phyloP scores from a whole-genome alignment of 202 grass and related monocot species.

The Setaria italica region DNA sequence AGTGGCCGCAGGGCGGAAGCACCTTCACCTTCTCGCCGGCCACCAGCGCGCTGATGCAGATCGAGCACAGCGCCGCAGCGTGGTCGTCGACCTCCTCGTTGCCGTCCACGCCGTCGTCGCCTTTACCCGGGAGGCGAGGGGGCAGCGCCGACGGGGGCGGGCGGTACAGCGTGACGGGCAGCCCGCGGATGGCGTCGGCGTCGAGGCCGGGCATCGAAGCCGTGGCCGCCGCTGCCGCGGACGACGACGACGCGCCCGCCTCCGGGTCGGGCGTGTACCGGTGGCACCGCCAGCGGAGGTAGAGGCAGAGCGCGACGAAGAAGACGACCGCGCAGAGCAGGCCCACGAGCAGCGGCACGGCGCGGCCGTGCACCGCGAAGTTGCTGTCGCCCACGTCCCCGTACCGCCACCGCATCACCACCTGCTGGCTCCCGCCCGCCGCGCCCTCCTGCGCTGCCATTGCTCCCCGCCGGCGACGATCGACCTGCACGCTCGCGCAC shows the following conservation, averaged over 20 bases:
- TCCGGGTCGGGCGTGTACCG: constrained; percentile 23
- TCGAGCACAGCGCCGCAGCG: constrained; percentile 61
- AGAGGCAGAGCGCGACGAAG: constrained; percentile 66
- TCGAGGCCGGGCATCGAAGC: constrained; percentile 50
- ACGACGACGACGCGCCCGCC: neutral
- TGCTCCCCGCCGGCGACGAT: neutral
- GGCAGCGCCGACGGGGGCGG: neutral
- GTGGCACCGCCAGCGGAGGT: constrained; percentile 64
- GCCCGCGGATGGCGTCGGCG: constrained; percentile 48
- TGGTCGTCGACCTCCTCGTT: constrained; percentile 12
- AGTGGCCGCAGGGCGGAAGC: constrained; percentile 74
- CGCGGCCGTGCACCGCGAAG: constrained; percentile 68
- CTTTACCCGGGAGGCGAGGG: neutral
- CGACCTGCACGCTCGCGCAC: constrained; percentile 24
- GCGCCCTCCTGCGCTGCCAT: constrained; percentile 68
- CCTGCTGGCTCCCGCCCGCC: constrained; percentile 31
- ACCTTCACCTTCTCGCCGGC: constrained; percentile 83
- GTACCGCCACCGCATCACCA: constrained; percentile 61
- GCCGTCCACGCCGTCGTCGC: neutral
- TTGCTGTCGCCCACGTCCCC: constrained; percentile 72
- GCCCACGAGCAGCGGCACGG: constrained; percentile 58
- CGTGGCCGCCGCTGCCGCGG: neutral
- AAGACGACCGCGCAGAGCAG: constrained; percentile 52
- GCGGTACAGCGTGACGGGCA: constrained; percentile 68
- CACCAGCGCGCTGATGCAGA: constrained; percentile 69